A percentile compares a stretch with the other conserved stretches of the same genome.
phyloP scores from a whole-genome alignment of 1,284 basidiomycete species.

The Ceratobasidium sp. region DNA sequence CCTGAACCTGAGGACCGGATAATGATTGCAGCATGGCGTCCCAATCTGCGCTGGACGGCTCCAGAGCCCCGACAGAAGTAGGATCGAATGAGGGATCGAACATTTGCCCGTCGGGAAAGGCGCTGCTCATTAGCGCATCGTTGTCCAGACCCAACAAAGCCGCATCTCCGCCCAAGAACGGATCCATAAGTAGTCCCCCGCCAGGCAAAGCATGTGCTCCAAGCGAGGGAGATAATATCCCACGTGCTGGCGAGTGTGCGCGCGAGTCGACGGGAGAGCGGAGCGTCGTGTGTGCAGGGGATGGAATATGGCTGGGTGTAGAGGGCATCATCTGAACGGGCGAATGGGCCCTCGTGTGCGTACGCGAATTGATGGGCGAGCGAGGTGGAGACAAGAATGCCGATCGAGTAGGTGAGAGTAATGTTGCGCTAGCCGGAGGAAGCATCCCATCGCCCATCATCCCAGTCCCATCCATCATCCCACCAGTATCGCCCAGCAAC shows the following conservation, averaged over 20 bases:
- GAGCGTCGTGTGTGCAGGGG: neutral
- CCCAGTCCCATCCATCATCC: slow-evolving; percentile 9
- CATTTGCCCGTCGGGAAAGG: slow-evolving; percentile 22
- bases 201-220: neutral
- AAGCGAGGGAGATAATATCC: neutral
- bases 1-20: neutral
- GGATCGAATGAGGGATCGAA: slow-evolving; percentile 19
- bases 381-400: slow-evolving; percentile 20
- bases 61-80: neutral
- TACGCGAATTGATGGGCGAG: slow-evolving; percentile 15
- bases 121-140: neutral
- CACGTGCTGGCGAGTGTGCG: slow-evolving; percentile 8
- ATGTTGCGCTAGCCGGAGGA: neutral
- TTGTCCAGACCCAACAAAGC: slow-evolving; percentile 2
- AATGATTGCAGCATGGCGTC: slow-evolving; percentile 10
- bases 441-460: slow-evolving; percentile 1
- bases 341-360: slow-evolving; percentile 19
- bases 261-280: slow-evolving; percentile 21
- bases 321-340: slow-evolving; percentile 4
- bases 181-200: neutral
- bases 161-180: neutral
- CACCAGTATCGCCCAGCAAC: neutral
- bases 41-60: neutral
- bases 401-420: slow-evolving; percentile 15
- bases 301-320: neutral